phyloP scores from a whole-genome alignment of 345 rosid genomes.

The Rubroshorea leprosula region DNA sequence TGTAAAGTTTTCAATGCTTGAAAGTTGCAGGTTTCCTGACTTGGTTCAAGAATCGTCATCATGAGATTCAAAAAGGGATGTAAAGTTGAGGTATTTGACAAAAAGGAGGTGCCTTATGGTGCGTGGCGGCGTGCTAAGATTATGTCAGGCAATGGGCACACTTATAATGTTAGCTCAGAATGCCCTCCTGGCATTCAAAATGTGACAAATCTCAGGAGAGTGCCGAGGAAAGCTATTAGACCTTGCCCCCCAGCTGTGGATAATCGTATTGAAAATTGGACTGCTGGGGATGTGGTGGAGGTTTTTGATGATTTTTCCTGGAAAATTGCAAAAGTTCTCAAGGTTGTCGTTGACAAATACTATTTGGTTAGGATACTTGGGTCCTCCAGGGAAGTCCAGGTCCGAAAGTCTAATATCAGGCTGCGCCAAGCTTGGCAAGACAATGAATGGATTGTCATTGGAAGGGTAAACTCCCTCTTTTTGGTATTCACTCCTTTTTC shows the following conservation, averaged over 20 bases:
- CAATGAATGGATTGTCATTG: slow-evolving; percentile 48
- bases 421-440: slow-evolving; percentile 62
- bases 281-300: slow-evolving; percentile 64
- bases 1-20: too few species aligned
- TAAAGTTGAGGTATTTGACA: slow-evolving; percentile 57
- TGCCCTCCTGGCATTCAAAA: slow-evolving; percentile 8
- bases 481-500: not conserved
- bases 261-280: slow-evolving; percentile 35
- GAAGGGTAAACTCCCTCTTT: slow-evolving; percentile 32
- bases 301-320: slow-evolving; percentile 48
- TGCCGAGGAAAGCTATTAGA: slow-evolving; percentile 48
- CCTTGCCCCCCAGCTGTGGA: slow-evolving; percentile 39
- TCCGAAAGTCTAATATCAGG: slow-evolving; percentile 37
- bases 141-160: slow-evolving; percentile 48
- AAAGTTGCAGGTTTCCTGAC: too few species aligned
- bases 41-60: too few species aligned
- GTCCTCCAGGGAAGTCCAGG: slow-evolving; percentile 44
- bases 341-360: slow-evolving; percentile 34
- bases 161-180: slow-evolving; percentile 44
- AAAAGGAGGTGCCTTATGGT: slow-evolving; percentile 44
- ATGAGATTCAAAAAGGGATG: slow-evolving; percentile 54
- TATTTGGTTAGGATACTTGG: slow-evolving; percentile 52
- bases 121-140: slow-evolving; percentile 71
- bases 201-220: slow-evolving; percentile 29
- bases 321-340: slow-evolving; percentile 58